phyloP scores from a whole-genome alignment of 768 basidiomycete genomes.

The Terana coerulea region DNA sequence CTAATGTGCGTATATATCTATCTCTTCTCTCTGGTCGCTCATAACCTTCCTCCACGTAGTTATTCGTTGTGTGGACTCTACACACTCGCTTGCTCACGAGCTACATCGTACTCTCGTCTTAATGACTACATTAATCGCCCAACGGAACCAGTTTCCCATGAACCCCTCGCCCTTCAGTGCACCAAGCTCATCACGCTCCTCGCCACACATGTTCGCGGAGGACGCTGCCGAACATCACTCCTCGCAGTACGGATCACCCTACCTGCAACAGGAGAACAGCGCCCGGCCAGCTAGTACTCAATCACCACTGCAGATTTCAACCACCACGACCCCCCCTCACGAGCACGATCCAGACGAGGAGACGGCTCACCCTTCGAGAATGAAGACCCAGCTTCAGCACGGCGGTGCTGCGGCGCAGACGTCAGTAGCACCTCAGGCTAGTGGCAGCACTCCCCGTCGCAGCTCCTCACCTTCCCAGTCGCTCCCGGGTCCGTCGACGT shows the following conservation, averaged over 20 bases:
- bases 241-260: slow-evolving; percentile 2
- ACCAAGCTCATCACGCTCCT: slow-evolving; percentile 1
- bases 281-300: slow-evolving; percentile 4
- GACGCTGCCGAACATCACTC: neutral
- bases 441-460: neutral
- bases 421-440: neutral
- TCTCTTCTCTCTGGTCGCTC: neutral
- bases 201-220: slow-evolving; percentile 7
- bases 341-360: slow-evolving; percentile 27
- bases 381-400: slow-evolving; percentile 13
- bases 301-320: slow-evolving; percentile 25
- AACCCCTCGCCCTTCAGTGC: neutral
- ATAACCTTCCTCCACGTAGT: neutral
- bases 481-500: slow-evolving; percentile 6
- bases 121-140: slow-evolving; percentile 13
- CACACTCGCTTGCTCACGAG: neutral
- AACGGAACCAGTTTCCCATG: slow-evolving; percentile 6
- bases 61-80: slow-evolving; percentile 1
- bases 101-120: slow-evolving; percentile 8
- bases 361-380: slow-evolving; percentile 28
- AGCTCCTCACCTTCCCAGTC: neutral
- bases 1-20: neutral
- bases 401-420: neutral
- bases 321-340: slow-evolving; percentile 18
- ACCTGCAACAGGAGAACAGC: neutral